Conservation (phyloP, 345 rosid genomes). For the Eucalyptus curtisii region DNA sequence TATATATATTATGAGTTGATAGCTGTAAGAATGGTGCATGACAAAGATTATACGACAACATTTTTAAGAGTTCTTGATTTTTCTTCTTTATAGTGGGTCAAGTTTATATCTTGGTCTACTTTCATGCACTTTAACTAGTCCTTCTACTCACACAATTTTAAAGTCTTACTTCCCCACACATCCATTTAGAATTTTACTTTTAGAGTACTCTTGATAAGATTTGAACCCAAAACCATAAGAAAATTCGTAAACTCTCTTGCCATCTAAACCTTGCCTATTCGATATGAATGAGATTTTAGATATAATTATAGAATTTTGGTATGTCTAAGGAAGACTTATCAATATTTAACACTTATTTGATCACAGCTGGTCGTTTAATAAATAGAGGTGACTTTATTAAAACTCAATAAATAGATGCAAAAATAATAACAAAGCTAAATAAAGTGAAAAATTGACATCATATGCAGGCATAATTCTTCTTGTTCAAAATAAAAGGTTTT, state of each 20-base stretch:
- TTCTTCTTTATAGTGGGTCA: background rate
- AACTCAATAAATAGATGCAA: background rate
- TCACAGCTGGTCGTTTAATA: background rate
- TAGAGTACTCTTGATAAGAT: fast-evolving
- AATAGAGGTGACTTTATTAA: background rate
- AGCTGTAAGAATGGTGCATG: background rate
- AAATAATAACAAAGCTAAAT: background rate
- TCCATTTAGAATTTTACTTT: background rate
- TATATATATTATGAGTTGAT: fast-evolving
- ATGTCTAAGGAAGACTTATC: background rate
- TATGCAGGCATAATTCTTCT: background rate
- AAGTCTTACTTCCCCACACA: fast-evolving
- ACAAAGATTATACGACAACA: background rate
- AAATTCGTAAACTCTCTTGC: background rate
- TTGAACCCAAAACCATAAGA: background rate
- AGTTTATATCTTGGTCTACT: background rate
- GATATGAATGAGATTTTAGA: background rate
- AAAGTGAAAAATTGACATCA: background rate
- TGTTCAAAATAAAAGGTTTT: background rate
- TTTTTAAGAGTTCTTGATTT: fast-evolving
- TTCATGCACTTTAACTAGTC: background rate
- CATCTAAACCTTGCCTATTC: background rate
- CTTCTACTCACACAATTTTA: background rate
- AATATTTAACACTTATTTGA: background rate
- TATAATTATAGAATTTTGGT: background rate